phyloP scores from a whole-genome alignment of 306 rosid genomes.

The Citrullus colocynthis region DNA sequence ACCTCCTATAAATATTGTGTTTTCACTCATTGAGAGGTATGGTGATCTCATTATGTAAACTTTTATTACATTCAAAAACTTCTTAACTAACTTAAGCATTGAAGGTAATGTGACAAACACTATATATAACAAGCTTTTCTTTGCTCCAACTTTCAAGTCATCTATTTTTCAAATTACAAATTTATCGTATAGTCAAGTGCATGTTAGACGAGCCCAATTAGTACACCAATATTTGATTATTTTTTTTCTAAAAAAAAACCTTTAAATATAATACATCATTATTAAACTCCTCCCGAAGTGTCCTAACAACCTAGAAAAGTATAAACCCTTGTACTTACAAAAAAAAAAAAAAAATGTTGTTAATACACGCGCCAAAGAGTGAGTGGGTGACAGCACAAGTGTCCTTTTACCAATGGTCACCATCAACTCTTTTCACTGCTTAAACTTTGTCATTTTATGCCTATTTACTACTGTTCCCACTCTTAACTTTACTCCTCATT shows the following conservation, averaged over 20 bases:
- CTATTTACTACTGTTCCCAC: not conserved
- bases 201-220: too few species aligned
- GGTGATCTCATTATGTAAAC: too few species aligned
- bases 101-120: too few species aligned
- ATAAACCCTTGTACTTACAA: not conserved
- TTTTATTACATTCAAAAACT: too few species aligned
- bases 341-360: not conserved
- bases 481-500: slow-evolving; percentile 12
- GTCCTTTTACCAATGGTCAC: slow-evolving; percentile 43
- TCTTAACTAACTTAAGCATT: too few species aligned
- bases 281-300: too few species aligned
- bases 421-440: slow-evolving; percentile 59
- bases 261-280: too few species aligned
- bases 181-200: not conserved
- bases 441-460: slow-evolving; percentile 47
- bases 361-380: not conserved
- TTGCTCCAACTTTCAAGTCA: too few species aligned
- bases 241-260: too few species aligned
- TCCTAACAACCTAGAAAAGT: not conserved
- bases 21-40: too few species aligned
- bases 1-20: too few species aligned
- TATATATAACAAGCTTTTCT: too few species aligned
- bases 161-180: not conserved
- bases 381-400: slow-evolving; percentile 1
- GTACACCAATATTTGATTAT: not conserved